Conservation (phyloP, 108 stramenopile species). For the Cyclotella baltica region DNA sequence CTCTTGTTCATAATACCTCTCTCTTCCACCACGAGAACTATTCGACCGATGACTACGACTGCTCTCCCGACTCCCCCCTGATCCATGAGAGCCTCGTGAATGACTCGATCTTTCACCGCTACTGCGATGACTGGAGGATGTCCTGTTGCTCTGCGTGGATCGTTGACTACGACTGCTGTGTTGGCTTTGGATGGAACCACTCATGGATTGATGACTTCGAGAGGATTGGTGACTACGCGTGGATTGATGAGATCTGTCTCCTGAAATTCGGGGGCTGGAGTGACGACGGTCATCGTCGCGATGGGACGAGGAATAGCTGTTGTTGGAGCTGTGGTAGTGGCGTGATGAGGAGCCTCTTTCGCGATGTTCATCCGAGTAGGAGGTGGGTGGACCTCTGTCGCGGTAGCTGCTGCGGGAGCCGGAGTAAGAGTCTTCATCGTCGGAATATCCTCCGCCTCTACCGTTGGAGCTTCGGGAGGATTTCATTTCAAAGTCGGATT, state of each 20-base stretch:
- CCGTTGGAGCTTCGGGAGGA: constrained; percentile 1
- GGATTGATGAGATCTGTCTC: neutral
- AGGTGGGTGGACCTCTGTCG: constrained; percentile 9
- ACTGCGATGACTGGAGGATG: constrained; percentile 19
- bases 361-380: constrained; percentile 19
- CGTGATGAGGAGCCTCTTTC: too few relatives aligned
- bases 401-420: constrained; percentile 19
- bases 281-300: neutral
- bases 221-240: constrained; percentile 1
- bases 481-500: constrained; percentile 46
- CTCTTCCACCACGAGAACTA: neutral
- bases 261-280: neutral
- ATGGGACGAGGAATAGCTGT: neutral
- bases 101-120: constrained; percentile 18
- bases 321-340: neutral
- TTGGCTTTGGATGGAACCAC: constrained; percentile 25
- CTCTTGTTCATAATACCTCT: neutral
- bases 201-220: constrained; percentile 13
- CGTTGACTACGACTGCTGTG: constrained; percentile 30
- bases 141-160: constrained; percentile 15
- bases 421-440: constrained; percentile 10
- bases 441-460: constrained; percentile 14
- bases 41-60: constrained; percentile 6
- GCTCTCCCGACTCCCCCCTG: constrained; percentile 11
- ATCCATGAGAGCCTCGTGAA: constrained; percentile 8